These are phyloP conservation scores for Tricharina praecox DNA, from an alignment of 495 filamentous ascomycete genomes.

Conservation along the genomic window DNA sequence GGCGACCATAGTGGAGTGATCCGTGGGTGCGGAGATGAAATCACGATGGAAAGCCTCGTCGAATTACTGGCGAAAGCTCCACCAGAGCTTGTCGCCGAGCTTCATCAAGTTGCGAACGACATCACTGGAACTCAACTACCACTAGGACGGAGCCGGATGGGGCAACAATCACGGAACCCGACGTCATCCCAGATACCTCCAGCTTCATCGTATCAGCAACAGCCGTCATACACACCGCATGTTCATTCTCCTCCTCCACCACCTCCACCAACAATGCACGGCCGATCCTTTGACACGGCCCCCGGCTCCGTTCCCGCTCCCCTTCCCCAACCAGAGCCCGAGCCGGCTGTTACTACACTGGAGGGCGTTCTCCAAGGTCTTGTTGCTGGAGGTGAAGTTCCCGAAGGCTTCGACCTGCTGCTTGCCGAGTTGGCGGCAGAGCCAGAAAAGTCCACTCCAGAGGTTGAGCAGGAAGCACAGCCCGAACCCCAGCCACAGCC, in stretches of 20 bases:
- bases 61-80: background rate
- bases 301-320: too few relatives aligned
- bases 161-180: background rate
- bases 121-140: background rate
- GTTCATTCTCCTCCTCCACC: background rate
- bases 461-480: too few relatives aligned
- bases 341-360: background rate
- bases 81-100: background rate
- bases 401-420: background rate
- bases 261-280: background rate
- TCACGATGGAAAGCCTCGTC: background rate
- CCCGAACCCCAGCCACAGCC: too few relatives aligned
- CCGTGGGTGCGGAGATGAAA: background rate
- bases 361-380: background rate
- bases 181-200: background rate
- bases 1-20: background rate
- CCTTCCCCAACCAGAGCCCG: background rate
- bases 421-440: background rate
- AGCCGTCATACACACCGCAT: background rate
- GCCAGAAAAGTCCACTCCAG: too few relatives aligned
- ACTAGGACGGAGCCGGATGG: too few relatives aligned
- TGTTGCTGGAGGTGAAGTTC: background rate
- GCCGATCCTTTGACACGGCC: too few relatives aligned
- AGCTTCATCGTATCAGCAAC: background rate
- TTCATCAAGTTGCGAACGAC: background rate